Evolutionary conservation across 106 monocot genomes (phyloP), one percentile per base, ranked within the genome.

Genomic region (Apostasia shenzhenica): DNA sequence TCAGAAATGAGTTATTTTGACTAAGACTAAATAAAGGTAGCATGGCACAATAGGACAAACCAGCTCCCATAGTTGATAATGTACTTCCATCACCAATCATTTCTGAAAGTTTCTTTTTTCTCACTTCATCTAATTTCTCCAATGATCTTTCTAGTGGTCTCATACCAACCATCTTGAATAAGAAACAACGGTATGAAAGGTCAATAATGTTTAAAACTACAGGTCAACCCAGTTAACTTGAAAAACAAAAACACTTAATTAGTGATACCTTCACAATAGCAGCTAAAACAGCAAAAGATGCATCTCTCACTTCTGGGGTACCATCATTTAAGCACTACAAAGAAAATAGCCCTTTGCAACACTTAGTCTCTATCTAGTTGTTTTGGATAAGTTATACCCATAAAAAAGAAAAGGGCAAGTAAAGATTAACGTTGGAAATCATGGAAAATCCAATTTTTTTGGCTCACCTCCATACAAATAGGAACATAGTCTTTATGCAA

Each of bases 401-500:
- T 41, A 45, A 41, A 51, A 55, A 41, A 45, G 51, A 43, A n/a
- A 56, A 61, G 12, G 72, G 61, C 45, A 14, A 55, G 54, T 42
- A 26, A 41, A 26, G 0, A 49, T 26, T 62, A 70, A 52, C 5
- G 8, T 10, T 57, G 48, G 48, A 1, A 48, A 48, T 65, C 8
- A 48, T 65, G 9, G 55, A 53, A 75, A 2, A 8, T 55, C 8
- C 10, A 37, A 45, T 8, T 47, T 48, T 48, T 6, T 65, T 13
- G 48, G 59, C 83, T 75, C 48, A 97, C 99, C 90, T 99, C 99
- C 93, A 99, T 90, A 65, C 89, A 99, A 54, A 99, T 99, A 49
- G 99, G 99, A 77, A 99, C 93, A 76, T 87, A 99, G 68, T 99
- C 99, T 76, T 99, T 99, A 61, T 93, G 87, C 72, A 93, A 78